Evolutionary conservation across 2,329 filamentous ascomycete genomes (phyloP).

Genomic region (Arthrocladium fulminans): DNA sequence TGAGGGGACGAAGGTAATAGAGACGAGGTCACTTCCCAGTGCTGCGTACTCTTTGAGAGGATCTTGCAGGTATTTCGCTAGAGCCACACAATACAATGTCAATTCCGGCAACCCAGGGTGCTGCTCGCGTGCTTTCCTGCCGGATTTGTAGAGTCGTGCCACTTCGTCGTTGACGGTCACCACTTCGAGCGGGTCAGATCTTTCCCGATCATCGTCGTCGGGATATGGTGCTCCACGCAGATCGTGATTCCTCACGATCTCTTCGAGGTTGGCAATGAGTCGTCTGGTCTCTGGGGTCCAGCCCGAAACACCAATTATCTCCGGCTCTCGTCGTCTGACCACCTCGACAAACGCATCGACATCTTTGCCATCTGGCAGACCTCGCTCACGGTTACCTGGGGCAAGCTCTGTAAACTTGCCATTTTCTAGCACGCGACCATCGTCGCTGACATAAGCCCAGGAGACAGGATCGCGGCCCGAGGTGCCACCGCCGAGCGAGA

Average conservation of each 20-base stretch:
- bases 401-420: constrained; percentile 77
- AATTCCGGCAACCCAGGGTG: constrained; percentile 72
- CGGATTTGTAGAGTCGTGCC: constrained; percentile 90
- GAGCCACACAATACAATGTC: constrained; percentile 77
- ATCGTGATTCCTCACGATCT: constrained; percentile 66
- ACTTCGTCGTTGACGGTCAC: constrained; percentile 94
- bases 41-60: constrained; percentile 95
- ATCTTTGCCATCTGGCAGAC: constrained; percentile 55
- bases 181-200: constrained; percentile 73
- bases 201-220: constrained; percentile 68
- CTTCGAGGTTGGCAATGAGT: constrained; percentile 70
- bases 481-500: constrained; percentile 78
- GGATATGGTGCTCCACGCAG: constrained; percentile 75
- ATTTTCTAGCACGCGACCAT: constrained; percentile 79
- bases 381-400: constrained; percentile 56
- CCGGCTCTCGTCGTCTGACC: constrained; percentile 69
- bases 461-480: constrained; percentile 67
- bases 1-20: constrained; percentile 78
- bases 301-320: constrained; percentile 83
- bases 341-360: constrained; percentile 67
- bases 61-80: constrained; percentile 88
- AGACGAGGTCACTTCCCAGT: constrained; percentile 76
- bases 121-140: constrained; percentile 65
- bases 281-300: constrained; percentile 80
- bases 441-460: constrained; percentile 91